Evolutionary conservation across 2,329 filamentous ascomycete species (phyloP), one percentile per base, ranked within the genome.

Genomic region (Fusarium decemcellulare): DNA sequence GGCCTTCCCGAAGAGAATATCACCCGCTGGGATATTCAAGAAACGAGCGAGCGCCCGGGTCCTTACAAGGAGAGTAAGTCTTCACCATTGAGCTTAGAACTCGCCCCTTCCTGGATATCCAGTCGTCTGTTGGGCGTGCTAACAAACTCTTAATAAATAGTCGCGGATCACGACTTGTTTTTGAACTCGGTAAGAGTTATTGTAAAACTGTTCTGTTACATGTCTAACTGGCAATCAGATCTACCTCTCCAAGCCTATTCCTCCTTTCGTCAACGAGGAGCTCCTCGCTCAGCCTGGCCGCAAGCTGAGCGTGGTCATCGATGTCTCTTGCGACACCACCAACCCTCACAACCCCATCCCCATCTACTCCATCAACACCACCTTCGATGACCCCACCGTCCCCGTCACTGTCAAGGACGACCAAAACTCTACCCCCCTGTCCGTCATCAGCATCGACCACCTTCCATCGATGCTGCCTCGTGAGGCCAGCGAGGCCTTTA

Each of bases 391-490:
- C 77, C 95, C 95, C n/a, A 97, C 94, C 1, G 91, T 97, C 0
- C 87, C 90, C 1, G 92, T 96, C 27, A 83, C 89, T 36, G 80
- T 89, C 86, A 69, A 88, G 83, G 75, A 85, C 80, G 78, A 83
- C 58, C 70, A 76, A 50, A 77, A 77, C 68, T 82, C 83, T 56
- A 87, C 89, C 1, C 86, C 88, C 8, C 82, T 97, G 60, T 91
- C 88, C 50, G 93, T 98, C 72, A 97, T 98, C 81, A 92, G 90
- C 78, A 96, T 97, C 76, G 93, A 97, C 80, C 93, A 97, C 77
- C 86, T 97, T 55, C 93, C 94, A 5, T 92, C 90, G 56, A 87
- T 98, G 71, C 85, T 98, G 39, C 93, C 95, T 2, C 87, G 95
- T 56, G 95, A 98, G 83, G 91, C 94, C 29, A 94, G 90, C 44